Conservation (phyloP, 192 early-diverging fungal genomes). For the Cetraspora pellucida region DNA sequence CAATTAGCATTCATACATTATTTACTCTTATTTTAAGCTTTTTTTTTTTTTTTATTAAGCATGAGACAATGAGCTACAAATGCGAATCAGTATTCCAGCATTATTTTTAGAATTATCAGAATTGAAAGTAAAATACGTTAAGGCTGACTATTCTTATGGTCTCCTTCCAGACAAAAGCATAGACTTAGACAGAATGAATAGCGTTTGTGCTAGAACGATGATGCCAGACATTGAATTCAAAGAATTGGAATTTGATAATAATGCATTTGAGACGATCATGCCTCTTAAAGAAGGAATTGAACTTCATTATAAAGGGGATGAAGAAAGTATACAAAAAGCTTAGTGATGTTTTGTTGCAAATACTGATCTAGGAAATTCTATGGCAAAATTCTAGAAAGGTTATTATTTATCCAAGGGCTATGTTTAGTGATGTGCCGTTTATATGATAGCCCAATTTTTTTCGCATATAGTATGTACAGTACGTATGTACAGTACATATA, state of each 20-base stretch:
- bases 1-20: not conserved
- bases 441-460: too few relatives aligned
- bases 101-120: conserved; percentile 6
- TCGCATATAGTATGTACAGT: too few relatives aligned
- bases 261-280: not conserved
- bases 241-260: not conserved
- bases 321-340: not conserved
- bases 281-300: conserved; percentile 19
- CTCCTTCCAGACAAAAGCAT: not conserved
- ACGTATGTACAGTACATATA: too few relatives aligned
- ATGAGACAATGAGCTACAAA: not conserved
- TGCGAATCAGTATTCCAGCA: conserved; percentile 10
- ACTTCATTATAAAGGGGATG: not conserved
- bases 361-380: not conserved
- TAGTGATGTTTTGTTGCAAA: conserved; percentile 4
- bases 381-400: conserved; percentile 1
- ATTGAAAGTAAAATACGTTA: not conserved
- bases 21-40: not conserved
- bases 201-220: not conserved
- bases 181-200: not conserved
- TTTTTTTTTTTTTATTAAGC: not conserved
- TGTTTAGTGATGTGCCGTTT: too few relatives aligned
- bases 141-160: not conserved
- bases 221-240: too few relatives aligned
- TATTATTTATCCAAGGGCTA: not conserved